Evolutionary conservation across 345 rosid species (phyloP).

Genomic region (Syzygium grande): DNA sequence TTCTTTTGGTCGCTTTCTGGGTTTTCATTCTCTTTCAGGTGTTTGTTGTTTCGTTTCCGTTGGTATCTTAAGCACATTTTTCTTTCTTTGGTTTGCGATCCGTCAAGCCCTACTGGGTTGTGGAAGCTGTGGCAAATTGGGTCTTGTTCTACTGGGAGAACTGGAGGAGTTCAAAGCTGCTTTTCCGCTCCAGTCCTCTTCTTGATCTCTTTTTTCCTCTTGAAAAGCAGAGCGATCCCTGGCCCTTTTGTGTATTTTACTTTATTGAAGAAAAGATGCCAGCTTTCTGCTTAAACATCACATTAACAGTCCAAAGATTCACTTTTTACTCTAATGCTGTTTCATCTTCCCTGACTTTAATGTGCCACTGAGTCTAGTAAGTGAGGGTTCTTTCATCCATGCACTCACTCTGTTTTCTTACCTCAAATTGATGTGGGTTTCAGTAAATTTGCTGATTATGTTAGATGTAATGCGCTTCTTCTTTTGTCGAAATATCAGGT

Average conservation of each 20-base stretch:
- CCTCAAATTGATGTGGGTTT: background rate
- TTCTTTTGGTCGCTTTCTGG: background rate
- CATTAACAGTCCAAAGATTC: background rate
- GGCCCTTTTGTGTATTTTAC: background rate
- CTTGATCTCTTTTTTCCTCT: background rate
- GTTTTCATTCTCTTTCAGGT: background rate
- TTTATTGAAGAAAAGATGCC: background rate
- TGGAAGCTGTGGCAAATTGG: background rate
- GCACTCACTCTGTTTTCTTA: background rate
- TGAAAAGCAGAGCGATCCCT: background rate
- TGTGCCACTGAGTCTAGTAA: background rate
- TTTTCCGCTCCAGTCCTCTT: background rate
- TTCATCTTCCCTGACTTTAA: background rate
- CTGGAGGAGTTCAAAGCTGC: background rate
- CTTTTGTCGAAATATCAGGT: constrained; percentile 11
- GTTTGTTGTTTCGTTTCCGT: background rate
- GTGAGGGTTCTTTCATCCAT: background rate
- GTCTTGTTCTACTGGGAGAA: background rate
- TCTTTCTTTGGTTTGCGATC: background rate
- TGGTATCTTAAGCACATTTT: background rate
- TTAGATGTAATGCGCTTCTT: background rate
- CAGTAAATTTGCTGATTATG: background rate
- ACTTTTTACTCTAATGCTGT: background rate
- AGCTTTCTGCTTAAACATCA: background rate
- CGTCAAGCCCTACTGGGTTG: background rate